Evolutionary conservation across 1,284 basidiomycete genomes (phyloP).

Genomic region (Pholiota adiposa): DNA sequence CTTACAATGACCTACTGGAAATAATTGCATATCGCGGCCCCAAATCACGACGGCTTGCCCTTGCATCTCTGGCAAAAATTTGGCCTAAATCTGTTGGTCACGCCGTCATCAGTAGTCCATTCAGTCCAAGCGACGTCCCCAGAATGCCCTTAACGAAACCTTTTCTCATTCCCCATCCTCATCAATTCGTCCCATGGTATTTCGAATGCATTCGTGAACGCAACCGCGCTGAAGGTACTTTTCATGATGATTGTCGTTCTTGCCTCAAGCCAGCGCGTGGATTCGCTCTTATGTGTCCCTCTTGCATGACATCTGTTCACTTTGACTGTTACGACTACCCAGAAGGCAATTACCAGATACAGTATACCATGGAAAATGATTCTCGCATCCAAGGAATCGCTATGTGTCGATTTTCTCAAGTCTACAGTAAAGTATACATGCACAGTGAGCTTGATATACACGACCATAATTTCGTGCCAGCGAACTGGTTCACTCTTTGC

Average conservation of each 20-base stretch:
- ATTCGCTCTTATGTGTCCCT: slow-evolving; percentile 67
- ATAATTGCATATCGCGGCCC: slow-evolving; percentile 69
- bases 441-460: slow-evolving; percentile 28
- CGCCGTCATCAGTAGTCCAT: slow-evolving; percentile 54
- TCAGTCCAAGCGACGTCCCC: slow-evolving; percentile 39
- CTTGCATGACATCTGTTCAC: slow-evolving; percentile 68
- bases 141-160: slow-evolving; percentile 9
- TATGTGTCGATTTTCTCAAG: slow-evolving; percentile 61
- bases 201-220: slow-evolving; percentile 42
- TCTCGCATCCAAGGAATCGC: slow-evolving; percentile 56
- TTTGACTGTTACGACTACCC: slow-evolving; percentile 76
- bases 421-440: slow-evolving; percentile 34
- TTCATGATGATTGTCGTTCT: slow-evolving; percentile 53
- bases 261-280: slow-evolving; percentile 56
- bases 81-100: slow-evolving; percentile 76
- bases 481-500: slow-evolving; percentile 74
- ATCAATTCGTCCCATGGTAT: slow-evolving; percentile 73
- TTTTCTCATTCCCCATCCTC: slow-evolving; percentile 46
- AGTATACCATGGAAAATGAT: slow-evolving; percentile 53
- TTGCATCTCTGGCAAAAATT: slow-evolving; percentile 59
- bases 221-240: slow-evolving; percentile 37
- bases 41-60: slow-evolving; percentile 56
- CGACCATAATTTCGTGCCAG: slow-evolving; percentile 54
- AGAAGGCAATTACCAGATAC: slow-evolving; percentile 57
- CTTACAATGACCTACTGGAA: slow-evolving; percentile 70